phyloP scores from a whole-genome alignment of 2,329 filamentous ascomycete species.

The Microascus cirrosus region DNA sequence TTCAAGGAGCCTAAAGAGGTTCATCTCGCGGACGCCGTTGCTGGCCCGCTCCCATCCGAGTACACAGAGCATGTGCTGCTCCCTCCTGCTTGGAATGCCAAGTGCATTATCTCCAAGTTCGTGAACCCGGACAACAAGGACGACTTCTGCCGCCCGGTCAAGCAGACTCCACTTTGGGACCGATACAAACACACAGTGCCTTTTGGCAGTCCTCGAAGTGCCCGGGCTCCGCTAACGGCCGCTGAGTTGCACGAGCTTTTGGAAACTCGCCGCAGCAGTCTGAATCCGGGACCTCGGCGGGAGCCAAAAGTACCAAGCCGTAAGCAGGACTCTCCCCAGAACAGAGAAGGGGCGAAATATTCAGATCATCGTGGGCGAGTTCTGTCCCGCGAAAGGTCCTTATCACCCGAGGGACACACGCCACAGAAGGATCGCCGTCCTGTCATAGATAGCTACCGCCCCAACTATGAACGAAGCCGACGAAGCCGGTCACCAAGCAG shows the following conservation, averaged over 20 bases:
- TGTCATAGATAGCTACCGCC: slow-evolving; percentile 4
- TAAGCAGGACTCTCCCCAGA: neutral
- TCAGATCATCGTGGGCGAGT: neutral
- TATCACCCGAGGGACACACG: neutral
- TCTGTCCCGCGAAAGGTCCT: neutral
- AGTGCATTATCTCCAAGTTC: slow-evolving; percentile 31
- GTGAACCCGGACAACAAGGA: slow-evolving; percentile 28
- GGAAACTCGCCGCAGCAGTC: slow-evolving; percentile 2
- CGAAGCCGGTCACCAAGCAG: slow-evolving; percentile 9
- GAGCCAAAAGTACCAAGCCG: slow-evolving; percentile 5
- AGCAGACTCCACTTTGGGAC: slow-evolving; percentile 27
- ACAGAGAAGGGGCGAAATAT: neutral
- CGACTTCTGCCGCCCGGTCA: slow-evolving; percentile 29
- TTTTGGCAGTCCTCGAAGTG: slow-evolving; percentile 15
- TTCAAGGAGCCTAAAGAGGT: slow-evolving; percentile 22
- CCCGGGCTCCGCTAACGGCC: neutral
- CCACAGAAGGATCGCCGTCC: neutral
- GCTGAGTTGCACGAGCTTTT: slow-evolving; percentile 7
- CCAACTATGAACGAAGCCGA: slow-evolving; percentile 5
- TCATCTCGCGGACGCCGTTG: slow-evolving; percentile 32
- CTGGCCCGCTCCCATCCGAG: slow-evolving; percentile 27
- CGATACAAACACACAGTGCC: slow-evolving; percentile 29
- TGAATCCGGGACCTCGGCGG: slow-evolving; percentile 6
- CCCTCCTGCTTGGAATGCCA: slow-evolving; percentile 29
- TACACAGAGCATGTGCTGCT: slow-evolving; percentile 34